Conservation (phyloP, 164 flowering plant genomes). For the Chimonanthus salicifolius region DNA sequence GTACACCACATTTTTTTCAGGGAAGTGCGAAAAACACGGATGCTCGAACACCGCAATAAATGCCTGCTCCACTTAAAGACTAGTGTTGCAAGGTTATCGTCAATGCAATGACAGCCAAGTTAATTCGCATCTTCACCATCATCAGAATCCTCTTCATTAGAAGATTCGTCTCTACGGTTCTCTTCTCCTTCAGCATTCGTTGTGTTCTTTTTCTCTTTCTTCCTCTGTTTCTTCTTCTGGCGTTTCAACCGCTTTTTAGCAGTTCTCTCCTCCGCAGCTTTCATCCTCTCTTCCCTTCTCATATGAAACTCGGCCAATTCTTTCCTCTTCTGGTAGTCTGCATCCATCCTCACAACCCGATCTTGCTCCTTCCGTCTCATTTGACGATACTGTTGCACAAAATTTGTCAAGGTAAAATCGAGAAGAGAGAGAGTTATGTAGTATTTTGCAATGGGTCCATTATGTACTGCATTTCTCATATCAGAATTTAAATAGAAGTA, state of each 20-base stretch:
- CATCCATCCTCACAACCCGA: constrained; percentile 85
- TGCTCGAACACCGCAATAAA: not conserved
- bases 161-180: constrained; percentile 36
- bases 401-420: not conserved
- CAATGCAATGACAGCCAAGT: not conserved
- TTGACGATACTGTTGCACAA: constrained; percentile 73
- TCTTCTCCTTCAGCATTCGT: constrained; percentile 33
- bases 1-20: too few relatives aligned
- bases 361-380: constrained; percentile 98
- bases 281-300: constrained; percentile 80
- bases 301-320: constrained; percentile 58
- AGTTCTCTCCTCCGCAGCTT: constrained; percentile 81
- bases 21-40: not conserved
- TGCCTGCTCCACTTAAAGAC: not conserved
- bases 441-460: too few relatives aligned
- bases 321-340: constrained; percentile 72
- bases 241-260: constrained; percentile 91
- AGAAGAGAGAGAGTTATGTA: too few relatives aligned
- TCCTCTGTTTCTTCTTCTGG: constrained; percentile 80
- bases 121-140: constrained; percentile 25
- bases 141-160: constrained; percentile 49
- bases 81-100: not conserved
- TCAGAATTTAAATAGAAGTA: too few relatives aligned
- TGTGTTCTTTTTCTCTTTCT: constrained; percentile 53
- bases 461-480: too few relatives aligned